phyloP scores from a whole-genome alignment of 257 asterid genomes.

The Ajuga chamaepitys region DNA sequence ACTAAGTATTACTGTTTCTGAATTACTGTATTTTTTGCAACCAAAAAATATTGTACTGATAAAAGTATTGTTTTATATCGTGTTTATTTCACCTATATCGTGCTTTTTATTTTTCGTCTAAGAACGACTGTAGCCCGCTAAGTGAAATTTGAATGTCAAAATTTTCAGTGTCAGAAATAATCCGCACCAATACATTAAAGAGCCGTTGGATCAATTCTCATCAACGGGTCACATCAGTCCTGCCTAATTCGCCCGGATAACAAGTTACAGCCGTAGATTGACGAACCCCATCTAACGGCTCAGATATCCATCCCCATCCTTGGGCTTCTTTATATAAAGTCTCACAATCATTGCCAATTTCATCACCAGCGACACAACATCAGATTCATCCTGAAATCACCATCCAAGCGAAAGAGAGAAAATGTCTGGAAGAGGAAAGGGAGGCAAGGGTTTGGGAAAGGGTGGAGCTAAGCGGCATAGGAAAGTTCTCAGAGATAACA shows the following conservation, averaged over 20 bases:
- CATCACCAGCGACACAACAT: not conserved
- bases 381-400: no score
- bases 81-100: no score
- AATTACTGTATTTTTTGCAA: no score
- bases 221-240: conserved; percentile 4
- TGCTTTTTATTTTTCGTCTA: not conserved
- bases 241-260: conserved; percentile 15
- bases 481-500: conserved; percentile 47
- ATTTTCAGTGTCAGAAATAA: not conserved
- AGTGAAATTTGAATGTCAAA: conserved; percentile 12
- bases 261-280: conserved; percentile 16
- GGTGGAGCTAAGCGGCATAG: conserved; percentile 57
- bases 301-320: not conserved
- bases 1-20: no score
- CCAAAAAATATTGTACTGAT: no score
- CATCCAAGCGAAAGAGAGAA: not conserved
- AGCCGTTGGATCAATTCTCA: conserved; percentile 18
- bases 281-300: conserved; percentile 16
- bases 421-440: conserved; percentile 54
- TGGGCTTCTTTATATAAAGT: conserved; percentile 3
- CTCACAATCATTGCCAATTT: not conserved
- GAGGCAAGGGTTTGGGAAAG: conserved; percentile 57
- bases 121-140: not conserved
- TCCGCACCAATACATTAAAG: not conserved
- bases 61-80: no score